These are phyloP conservation scores for Ehretia macrophylla DNA, from an alignment of 257 asterid species.

Conservation along the genomic window DNA sequence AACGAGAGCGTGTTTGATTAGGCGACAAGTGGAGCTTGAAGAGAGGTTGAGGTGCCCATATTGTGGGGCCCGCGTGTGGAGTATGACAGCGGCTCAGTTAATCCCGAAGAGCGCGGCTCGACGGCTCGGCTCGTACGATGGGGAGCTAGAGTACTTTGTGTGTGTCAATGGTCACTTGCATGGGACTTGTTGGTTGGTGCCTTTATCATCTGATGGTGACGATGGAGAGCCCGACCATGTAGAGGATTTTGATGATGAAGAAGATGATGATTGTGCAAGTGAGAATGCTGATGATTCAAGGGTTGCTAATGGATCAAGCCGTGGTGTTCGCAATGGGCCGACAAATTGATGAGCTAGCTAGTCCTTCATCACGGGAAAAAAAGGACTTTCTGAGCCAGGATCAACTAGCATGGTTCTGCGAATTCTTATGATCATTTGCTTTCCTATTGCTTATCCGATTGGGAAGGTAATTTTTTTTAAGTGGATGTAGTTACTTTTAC, in stretches of 20 bases:
- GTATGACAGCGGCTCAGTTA: slow-evolving; percentile 76
- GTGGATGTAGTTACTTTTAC: neutral
- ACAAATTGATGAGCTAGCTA: neutral
- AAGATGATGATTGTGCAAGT: neutral
- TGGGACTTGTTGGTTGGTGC: slow-evolving; percentile 76
- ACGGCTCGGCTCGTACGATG: slow-evolving; percentile 66
- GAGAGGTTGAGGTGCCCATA: slow-evolving; percentile 56
- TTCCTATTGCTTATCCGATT: slow-evolving; percentile 82
- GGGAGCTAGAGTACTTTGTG: slow-evolving; percentile 66
- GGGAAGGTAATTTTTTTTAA: slow-evolving; percentile 71
- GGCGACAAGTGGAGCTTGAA: slow-evolving; percentile 52
- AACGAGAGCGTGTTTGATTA: slow-evolving; percentile 61
- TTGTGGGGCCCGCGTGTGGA: slow-evolving; percentile 79
- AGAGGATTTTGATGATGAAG: neutral
- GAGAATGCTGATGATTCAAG: neutral
- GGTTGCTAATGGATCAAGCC: neutral
- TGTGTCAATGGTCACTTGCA: slow-evolving; percentile 82
- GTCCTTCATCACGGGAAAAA: no score
- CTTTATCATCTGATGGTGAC: slow-evolving; percentile 53
- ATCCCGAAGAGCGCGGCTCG: slow-evolving; percentile 64
- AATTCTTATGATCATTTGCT: slow-evolving; percentile 78
- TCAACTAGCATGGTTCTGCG: no score
- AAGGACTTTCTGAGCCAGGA: no score
- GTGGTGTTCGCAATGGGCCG: neutral
- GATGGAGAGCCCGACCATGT: slow-evolving; percentile 2